Base-by-base conservation (phyloP, 164 flowering plant genomes). In the Umbilicus rupestris region DNA sequence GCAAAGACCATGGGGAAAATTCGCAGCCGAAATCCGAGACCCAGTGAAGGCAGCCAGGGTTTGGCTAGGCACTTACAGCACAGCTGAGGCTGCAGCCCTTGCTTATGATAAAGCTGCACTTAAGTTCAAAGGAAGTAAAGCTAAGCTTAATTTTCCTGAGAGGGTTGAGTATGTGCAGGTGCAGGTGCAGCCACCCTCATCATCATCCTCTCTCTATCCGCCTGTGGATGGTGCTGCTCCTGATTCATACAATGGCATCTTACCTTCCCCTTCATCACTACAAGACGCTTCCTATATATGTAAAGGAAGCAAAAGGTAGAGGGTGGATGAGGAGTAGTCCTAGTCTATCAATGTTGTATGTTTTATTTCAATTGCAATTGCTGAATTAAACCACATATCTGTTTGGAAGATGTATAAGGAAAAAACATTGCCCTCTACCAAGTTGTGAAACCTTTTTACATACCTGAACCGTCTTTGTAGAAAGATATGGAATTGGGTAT, bases 21-120 rank as follows among this genome's bases (percentile, higher is more conserved):
- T 85, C 85, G 95, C 95, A n/a, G 90, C 95, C 0, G 95, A 88
- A 75, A 88, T 88, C 44, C 85, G 95, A 0, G 95, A 88, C 64
- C 95, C 95, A 0, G 78, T 83, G 62, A 88, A 88, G 65, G 90
- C 89, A 17, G 91, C 95, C 1, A 71, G 95, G 11, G 95, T 88
- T 1, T 88, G 95, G 95, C 81, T 88, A 0, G 95, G 95, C 1
- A 88, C 95, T 1, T 88, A 86, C 39, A 86, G 82, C 30, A 86
- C 95, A 0, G 90, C 89, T 0, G 95, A 88, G 73, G 83, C 79
- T 42, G 95, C 95, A 30, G 95, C 95, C 1, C 74, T 82, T 7
- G 95, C 95, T 20, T 88, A 88, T 37, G 95, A 88, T 57, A 84
- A 82, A 70, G 91, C 95, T 0, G 95, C 91, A 33, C 85, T 88